Percentiles rank a stretch among this genome's conserved stretches.
These are phyloP conservation scores for Colletotrichum falcatum DNA, from an alignment of 2,329 filamentous ascomycete species.

Conservation along the genomic window DNA sequence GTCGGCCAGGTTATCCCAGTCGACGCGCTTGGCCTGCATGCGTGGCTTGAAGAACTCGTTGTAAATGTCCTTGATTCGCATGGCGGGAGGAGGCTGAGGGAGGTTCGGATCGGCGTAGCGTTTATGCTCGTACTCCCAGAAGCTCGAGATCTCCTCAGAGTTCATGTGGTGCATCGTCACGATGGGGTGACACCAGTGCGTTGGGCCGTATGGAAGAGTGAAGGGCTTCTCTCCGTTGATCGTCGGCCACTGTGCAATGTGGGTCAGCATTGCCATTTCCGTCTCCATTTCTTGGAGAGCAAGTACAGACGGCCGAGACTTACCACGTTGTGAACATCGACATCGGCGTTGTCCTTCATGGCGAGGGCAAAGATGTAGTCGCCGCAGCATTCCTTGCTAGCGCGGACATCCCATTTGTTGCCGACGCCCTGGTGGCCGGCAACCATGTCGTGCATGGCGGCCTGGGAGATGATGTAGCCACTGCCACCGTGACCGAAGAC, in stretches of 20 bases:
- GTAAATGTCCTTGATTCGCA: slow-evolving; percentile 62
- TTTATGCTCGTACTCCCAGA: slow-evolving; percentile 64
- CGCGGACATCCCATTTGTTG: slow-evolving; percentile 58
- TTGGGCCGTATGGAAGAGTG: slow-evolving; percentile 59
- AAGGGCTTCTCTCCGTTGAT: slow-evolving; percentile 68
- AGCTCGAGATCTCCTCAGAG: slow-evolving; percentile 61
- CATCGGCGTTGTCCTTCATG: slow-evolving; percentile 57
- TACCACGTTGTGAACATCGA: slow-evolving; percentile 57
- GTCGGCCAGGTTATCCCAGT: slow-evolving; percentile 68
- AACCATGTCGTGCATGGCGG: slow-evolving; percentile 61
- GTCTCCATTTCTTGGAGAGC: background rate
- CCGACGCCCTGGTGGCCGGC: slow-evolving; percentile 57
- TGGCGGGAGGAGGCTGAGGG: slow-evolving; percentile 45
- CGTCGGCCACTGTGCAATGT: slow-evolving; percentile 58
- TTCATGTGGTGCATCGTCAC: slow-evolving; percentile 68
- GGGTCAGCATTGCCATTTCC: slow-evolving; percentile 10
- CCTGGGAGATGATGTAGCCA: slow-evolving; percentile 65
- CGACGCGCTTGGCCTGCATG: slow-evolving; percentile 53
- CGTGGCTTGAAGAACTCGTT: slow-evolving; percentile 57
- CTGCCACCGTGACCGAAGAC: slow-evolving; percentile 68
- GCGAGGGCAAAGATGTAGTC: slow-evolving; percentile 63
- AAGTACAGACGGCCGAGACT: slow-evolving; percentile 42
- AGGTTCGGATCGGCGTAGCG: slow-evolving; percentile 46
- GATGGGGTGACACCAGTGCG: slow-evolving; percentile 68
- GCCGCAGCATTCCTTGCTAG: slow-evolving; percentile 61